Evolutionary conservation across 129 eudicot species (phyloP).

Genomic region (Ambrosia artemisiifolia): DNA sequence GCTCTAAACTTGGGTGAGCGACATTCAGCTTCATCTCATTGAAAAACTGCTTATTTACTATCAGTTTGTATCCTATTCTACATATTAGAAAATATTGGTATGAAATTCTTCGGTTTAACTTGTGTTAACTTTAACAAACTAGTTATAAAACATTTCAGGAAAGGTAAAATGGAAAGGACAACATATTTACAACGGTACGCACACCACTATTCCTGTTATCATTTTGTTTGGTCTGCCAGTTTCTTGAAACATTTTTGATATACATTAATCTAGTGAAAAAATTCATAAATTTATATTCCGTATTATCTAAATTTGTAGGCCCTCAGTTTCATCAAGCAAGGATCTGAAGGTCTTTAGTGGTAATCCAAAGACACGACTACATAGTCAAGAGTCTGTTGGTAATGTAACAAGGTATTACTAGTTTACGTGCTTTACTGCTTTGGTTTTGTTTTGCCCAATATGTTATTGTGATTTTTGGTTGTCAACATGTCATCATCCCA

Average conservation of each 20-base stretch:
- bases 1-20: slow-evolving; percentile 34
- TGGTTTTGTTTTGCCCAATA: no score
- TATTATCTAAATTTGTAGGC: slow-evolving; percentile 22
- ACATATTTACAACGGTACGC: slow-evolving; percentile 34
- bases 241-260: not conserved
- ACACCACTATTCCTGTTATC: not conserved
- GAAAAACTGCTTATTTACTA: not conserved
- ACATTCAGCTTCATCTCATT: not conserved
- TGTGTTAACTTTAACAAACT: slow-evolving; percentile 11
- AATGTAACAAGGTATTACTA: no score
- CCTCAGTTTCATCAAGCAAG: slow-evolving; percentile 38
- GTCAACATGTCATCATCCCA: no score
- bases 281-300: not conserved
- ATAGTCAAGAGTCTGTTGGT: slow-evolving; percentile 24
- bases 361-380: no score
- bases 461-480: no score
- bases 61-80: slow-evolving; percentile 6
- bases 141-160: slow-evolving; percentile 37
- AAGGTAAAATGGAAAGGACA: slow-evolving; percentile 27
- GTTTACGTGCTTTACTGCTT: no score
- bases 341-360: slow-evolving; percentile 42
- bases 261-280: not conserved
- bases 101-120: not conserved
- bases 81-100: not conserved
- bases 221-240: not conserved